Percentiles rank a stretch among this genome's conserved stretches.
These are phyloP conservation scores for Backusella parvicylindrica DNA, from an alignment of 192 early-diverging fungal species.

Conservation along the genomic window DNA sequence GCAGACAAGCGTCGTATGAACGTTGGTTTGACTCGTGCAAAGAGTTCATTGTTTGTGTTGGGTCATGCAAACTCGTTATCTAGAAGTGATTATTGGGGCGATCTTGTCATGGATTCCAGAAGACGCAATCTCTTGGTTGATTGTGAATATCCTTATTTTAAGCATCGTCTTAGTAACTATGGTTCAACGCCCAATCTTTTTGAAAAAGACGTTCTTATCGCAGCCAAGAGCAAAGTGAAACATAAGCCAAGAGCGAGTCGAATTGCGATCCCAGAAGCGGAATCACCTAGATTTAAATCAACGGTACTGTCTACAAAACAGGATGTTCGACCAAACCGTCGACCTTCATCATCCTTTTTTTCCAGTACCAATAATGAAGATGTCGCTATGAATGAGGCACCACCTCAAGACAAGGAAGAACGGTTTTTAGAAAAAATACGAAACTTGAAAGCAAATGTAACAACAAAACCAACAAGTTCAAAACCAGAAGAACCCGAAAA, in stretches of 20 bases:
- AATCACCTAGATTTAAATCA: background rate
- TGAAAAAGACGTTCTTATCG: background rate
- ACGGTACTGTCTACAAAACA: background rate
- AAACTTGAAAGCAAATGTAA: background rate
- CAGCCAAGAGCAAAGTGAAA: background rate
- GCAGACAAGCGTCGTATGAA: conserved; percentile 87
- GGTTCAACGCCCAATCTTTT: background rate
- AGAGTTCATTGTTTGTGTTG: conserved; percentile 77
- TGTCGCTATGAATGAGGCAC: background rate
- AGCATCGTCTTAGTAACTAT: background rate
- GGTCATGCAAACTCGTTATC: conserved; percentile 65
- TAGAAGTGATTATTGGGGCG: conserved; percentile 64
- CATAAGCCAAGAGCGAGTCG: background rate
- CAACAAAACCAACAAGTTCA: background rate
- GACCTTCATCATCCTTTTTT: background rate
- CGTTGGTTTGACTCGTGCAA: conserved; percentile 85
- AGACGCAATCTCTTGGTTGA: conserved; percentile 16
- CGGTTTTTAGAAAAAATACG: background rate
- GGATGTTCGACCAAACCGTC: background rate
- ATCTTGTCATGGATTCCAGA: conserved; percentile 68
- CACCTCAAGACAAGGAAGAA: background rate
- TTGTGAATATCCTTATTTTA: background rate
- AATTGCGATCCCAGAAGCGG: background rate
- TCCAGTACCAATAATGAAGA: background rate
- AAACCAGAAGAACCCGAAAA: background rate